phyloP scores from a whole-genome alignment of 306 rosid species.

The Spatholobus suberectus region DNA sequence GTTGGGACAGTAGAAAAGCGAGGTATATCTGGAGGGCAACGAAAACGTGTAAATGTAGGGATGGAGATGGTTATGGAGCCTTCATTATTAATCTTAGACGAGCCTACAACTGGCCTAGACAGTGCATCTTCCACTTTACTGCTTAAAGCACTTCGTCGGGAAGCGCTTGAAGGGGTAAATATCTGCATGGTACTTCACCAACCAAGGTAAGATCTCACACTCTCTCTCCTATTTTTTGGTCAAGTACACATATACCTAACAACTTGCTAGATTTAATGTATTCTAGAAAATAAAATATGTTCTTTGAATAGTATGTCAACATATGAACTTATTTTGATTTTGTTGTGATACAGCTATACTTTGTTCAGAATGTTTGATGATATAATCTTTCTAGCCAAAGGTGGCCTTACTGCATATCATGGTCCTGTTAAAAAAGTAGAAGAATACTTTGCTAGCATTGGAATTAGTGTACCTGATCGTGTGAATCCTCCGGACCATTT shows the following conservation, averaged over 20 bases:
- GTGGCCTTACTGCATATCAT: slow-evolving; percentile 82
- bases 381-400: slow-evolving; percentile 80
- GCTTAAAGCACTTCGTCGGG: slow-evolving; percentile 79
- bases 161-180: slow-evolving; percentile 77
- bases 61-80: slow-evolving; percentile 95
- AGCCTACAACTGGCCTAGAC: slow-evolving; percentile 85
- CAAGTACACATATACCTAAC: neutral
- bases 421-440: slow-evolving; percentile 85
- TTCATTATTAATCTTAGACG: slow-evolving; percentile 80
- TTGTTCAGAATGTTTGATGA: slow-evolving; percentile 89
- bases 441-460: slow-evolving; percentile 79
- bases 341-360: slow-evolving; percentile 63
- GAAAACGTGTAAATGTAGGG: slow-evolving; percentile 85
- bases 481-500: slow-evolving; percentile 87
- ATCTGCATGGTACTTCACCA: slow-evolving; percentile 75
- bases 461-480: slow-evolving; percentile 77
- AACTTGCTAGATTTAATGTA: neutral
- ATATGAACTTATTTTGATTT: slow-evolving; percentile 16
- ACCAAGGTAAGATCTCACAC: slow-evolving; percentile 66
- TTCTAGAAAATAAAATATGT: slow-evolving; percentile 20
- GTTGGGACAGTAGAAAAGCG: slow-evolving; percentile 83
- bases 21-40: slow-evolving; percentile 87
- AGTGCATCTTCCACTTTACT: slow-evolving; percentile 82
- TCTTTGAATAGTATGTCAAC: slow-evolving; percentile 32
- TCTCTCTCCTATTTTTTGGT: slow-evolving; percentile 10